Base-by-base conservation (phyloP, 2,329 filamentous ascomycete species). In the Chaetothyriales sp. region DNA sequence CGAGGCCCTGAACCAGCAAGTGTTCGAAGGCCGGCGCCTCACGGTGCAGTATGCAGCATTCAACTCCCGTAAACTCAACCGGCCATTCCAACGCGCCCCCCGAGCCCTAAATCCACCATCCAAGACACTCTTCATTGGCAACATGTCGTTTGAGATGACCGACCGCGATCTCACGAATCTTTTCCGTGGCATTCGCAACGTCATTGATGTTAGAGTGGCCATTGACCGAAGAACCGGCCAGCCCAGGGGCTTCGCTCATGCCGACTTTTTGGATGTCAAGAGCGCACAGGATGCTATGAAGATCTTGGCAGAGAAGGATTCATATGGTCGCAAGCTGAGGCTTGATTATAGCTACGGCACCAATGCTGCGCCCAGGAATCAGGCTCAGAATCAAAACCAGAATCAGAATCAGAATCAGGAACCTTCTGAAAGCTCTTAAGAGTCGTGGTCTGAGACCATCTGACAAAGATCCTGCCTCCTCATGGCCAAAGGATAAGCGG, bases 131-230 rank as follows among this genome's bases (percentile, higher is more conserved):
- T 94, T 84, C 71, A 78, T 95, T 59, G 86, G 87, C 58, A 92
- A 92, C 71, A 79, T 95, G 68, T 81, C 85, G 9, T 92, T 84
- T 63, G 84, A 93, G 68, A 83, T 89, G 71, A 84, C 83, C 7
- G 87, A 94, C 63, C 77, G 78, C 49, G 87, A 94, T 61, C 73
- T 95, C 49, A 88, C 89, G 68, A 74, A 80, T 49, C 68, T 93
- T 22, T 90, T 94, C 75, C 72, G 75, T 52, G 75, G 79, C 20
- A 72, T 93, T 53, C 70, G 75, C 47, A 83, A 85, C 64, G 75
- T 90, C 46, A 69, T 75, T 49, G 84, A 89, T 61, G 80, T 94
- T 46, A 80, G 88, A 54, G 82, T 94, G 51, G 84, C 87, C 48
- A 83, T 92, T 60, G 86, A 94, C 68, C 78, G 84, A 60, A 75